A percentile compares a stretch with the other conserved stretches of the same genome.
Conservation (phyloP, 2,329 filamentous ascomycete species). For the Alternaria gaisen region DNA sequence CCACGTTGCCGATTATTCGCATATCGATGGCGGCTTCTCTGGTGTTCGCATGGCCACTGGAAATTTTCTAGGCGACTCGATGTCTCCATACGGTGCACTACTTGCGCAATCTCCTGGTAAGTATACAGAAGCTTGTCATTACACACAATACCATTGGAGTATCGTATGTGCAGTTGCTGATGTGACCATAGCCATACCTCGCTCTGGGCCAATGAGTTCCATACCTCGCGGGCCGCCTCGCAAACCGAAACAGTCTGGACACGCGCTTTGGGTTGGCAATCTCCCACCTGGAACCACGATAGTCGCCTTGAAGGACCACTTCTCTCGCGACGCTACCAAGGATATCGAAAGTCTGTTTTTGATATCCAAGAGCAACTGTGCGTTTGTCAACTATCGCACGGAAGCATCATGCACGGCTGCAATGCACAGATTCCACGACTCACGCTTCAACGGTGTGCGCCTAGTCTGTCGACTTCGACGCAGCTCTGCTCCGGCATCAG, state of each 20-base stretch:
- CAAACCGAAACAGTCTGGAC: conserved; percentile 75
- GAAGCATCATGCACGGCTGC: conserved; percentile 78
- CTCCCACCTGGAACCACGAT: conserved; percentile 84
- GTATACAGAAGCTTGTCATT: conserved; percentile 3
- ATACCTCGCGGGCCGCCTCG: conserved; percentile 69
- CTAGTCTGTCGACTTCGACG: conserved; percentile 84
- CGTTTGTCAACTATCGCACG: conserved; percentile 93
- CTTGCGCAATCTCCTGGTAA: conserved; percentile 33
- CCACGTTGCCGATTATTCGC: conserved; percentile 32
- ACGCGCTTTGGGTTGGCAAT: conserved; percentile 96
- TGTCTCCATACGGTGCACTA: conserved; percentile 27
- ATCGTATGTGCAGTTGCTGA: conserved; percentile 4
- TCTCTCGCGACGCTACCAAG: conserved; percentile 77
- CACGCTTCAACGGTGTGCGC: conserved; percentile 83
- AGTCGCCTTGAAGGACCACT: conserved; percentile 87
- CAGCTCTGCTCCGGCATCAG: conserved; percentile 56
- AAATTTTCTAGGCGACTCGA: conserved; percentile 27
- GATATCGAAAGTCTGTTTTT: conserved; percentile 89
- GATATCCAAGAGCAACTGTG: conserved; percentile 96
- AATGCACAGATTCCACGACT: conserved; percentile 87
- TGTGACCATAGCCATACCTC: conserved; percentile 28
- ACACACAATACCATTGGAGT: neutral
- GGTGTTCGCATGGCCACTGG: conserved; percentile 24
- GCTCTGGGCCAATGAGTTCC: conserved; percentile 39
- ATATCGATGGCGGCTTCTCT: conserved; percentile 31